Percentiles rank a stretch among this genome's conserved stretches.
These are phyloP conservation scores for Lipomyces oligophaga DNA, from an alignment of 805 yeast genomes.

Conservation along the genomic window DNA sequence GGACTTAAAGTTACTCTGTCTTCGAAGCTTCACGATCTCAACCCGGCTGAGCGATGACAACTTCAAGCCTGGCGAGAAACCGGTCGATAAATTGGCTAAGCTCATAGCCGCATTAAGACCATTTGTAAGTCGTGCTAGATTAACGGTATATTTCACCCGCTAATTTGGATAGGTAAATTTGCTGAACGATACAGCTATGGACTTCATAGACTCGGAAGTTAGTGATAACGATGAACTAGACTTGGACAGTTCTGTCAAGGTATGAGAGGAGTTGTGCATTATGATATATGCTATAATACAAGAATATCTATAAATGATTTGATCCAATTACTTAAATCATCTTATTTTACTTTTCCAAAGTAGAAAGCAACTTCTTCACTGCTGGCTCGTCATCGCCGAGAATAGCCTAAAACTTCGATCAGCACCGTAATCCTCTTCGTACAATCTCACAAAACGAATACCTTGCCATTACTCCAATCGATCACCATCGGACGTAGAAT, in stretches of 20 bases:
- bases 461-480: slow-evolving; percentile 31
- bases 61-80: slow-evolving; percentile 13
- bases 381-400: slow-evolving; percentile 27
- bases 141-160: background rate
- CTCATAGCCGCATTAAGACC: slow-evolving; percentile 20
- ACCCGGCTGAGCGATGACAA: slow-evolving; percentile 7
- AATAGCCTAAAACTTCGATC: slow-evolving; percentile 16
- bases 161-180: slow-evolving; percentile 13
- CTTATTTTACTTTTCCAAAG: slow-evolving; percentile 8
- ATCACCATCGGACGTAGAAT: slow-evolving; percentile 27
- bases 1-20: slow-evolving; percentile 24
- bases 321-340: too few species aligned
- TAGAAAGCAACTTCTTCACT: slow-evolving; percentile 22
- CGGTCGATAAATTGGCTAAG: slow-evolving; percentile 13
- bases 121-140: slow-evolving; percentile 11
- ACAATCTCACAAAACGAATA: slow-evolving; percentile 1
- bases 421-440: too few species aligned
- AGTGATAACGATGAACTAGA: slow-evolving; percentile 11
- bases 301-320: too few species aligned
- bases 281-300: background rate
- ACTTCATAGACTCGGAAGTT: slow-evolving; percentile 9
- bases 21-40: slow-evolving; percentile 23
- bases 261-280: slow-evolving; percentile 2
- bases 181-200: slow-evolving; percentile 15
- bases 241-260: background rate